Percentiles rank a stretch among this genome's conserved stretches.
These are phyloP conservation scores for Saccharomyces hybrid DNA, from an alignment of 1,139 yeast genomes.

Conservation along the genomic window DNA sequence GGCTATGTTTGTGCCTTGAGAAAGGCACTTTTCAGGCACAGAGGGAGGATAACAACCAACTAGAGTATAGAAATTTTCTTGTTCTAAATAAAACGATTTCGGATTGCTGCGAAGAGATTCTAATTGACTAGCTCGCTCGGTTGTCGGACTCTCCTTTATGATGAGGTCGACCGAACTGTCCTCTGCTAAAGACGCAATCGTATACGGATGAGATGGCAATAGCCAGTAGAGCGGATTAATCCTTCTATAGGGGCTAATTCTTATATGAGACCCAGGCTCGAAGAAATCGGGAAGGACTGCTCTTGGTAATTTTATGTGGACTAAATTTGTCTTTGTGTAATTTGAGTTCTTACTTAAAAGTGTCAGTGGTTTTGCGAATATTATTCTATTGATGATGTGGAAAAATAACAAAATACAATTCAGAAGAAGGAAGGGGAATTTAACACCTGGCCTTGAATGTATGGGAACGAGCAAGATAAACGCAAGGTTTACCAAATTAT, in stretches of 20 bases:
- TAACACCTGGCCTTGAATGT: conserved; percentile 72
- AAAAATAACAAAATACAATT: conserved; percentile 43
- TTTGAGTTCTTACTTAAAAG: conserved; percentile 13
- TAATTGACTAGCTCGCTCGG: not conserved
- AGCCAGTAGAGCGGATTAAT: conserved; percentile 32
- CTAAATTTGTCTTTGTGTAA: conserved; percentile 30
- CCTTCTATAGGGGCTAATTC: conserved; percentile 37
- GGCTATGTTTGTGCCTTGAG: conserved; percentile 43
- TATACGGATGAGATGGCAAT: conserved; percentile 67
- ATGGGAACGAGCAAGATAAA: conserved; percentile 52
- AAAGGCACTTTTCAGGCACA: conserved; percentile 24
- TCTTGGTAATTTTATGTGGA: conserved; percentile 38
- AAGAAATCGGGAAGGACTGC: conserved; percentile 29
- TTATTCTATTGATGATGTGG: conserved; percentile 34
- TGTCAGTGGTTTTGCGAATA: conserved; percentile 27
- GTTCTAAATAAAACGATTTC: conserved; percentile 17
- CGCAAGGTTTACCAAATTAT: conserved; percentile 61
- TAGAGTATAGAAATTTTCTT: conserved; percentile 21
- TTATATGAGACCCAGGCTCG: conserved; percentile 50
- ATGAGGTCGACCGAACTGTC: conserved; percentile 38
- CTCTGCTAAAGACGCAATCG: conserved; percentile 65
- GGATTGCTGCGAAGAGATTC: conserved; percentile 3
- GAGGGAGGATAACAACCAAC: conserved; percentile 17
- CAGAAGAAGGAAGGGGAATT: conserved; percentile 39
- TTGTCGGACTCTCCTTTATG: conserved; percentile 41